Evolutionary conservation across 495 filamentous ascomycete genomes (phyloP), one percentile per base, ranked within the genome.

Genomic region (Acidiella bohemica): DNA sequence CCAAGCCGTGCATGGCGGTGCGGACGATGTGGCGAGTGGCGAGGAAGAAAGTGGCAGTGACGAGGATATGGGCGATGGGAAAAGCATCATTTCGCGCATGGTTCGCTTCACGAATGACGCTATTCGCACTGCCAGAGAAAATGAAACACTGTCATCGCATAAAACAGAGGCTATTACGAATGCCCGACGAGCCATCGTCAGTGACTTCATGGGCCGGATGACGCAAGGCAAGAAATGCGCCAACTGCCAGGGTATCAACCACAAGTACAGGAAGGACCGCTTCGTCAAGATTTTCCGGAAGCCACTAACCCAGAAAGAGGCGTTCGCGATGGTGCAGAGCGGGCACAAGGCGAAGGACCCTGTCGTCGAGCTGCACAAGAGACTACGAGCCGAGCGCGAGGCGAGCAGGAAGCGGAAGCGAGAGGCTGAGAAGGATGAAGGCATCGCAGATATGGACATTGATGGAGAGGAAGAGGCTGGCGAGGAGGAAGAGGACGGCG

Each of bases 251-350:
- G 79, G 73, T 12, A 49, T 60, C 36, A 59, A 53, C 17, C 84
- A 85, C 14, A 63, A 59, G 4, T 95, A 80, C 59, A 73, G 85
- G 49, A 92, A 88, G 53, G 87, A 96, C 46, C 71, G 77, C 19
- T 86, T 70, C 54, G 77, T 80, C 47, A 96, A 95, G 59, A 90
- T 99, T 38, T 99, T 95, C 59, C 76, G 86, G 51, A 88, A 84
- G 53, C 67, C 79, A 4, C 60, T 96, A 28, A 59, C 62, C 18
- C 52, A 65, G 17, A 93, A 88, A 57, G 72, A 82, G 4, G 74
- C 69, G 50, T 70, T 74, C 8, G 70, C 76, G 24, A 94, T 90
- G 76, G 55, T 70, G 2, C 73, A 80, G 44, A 70, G 67, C 16
- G 81, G 77, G 16, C 73, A 80, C 54, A 73, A 76, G 36, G 68